Evolutionary conservation across 2,329 filamentous ascomycete species (phyloP), one percentile per base, ranked within the genome.

Genomic region (Epichloe bromicola): DNA sequence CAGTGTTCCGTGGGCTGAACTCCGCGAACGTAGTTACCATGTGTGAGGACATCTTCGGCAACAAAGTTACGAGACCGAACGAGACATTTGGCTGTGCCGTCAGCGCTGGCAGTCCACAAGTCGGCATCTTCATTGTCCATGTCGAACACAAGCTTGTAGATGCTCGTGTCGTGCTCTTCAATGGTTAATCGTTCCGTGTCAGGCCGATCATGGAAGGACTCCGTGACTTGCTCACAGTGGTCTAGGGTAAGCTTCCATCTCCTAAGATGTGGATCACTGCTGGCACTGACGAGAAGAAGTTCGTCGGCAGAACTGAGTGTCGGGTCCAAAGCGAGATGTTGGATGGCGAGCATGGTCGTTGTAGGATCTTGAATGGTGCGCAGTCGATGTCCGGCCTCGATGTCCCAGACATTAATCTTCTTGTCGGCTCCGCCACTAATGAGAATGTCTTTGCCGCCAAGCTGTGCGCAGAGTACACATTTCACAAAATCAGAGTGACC

Each of bases 401-500:
- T 71, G 60, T 95, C 82, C 87, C 90, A 97, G 19, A 96, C 81
- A 15, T 95, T 75, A 46, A 91, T 84, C 65, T 86, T 85, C 60
- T 83, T 82, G 67, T 91, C 87, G 7, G 86, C 83, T 39, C 85
- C 83, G 45, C 86, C 86, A 54, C 85, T 88, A 59, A 91, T 75
- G 38, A 93, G 74, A 40, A 77, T 62, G 52, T 86, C 74, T 53
- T 76, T 79, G 30, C 76, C 81, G 15, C 73, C 70, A 5, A 94
- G 61, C 23, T 69, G 76, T 12, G 78, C 73, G 58, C 77, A 81
- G 14, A 85, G 68, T 3, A 97, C 70, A 4, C 85, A 75, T 69
- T 96, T 96, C 60, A 98, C 86, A 63, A 98, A 98, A 68, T 98
- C 93, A 2, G 78, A 74, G 66, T 97, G 91, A 4, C 88, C 89